phyloP scores from a whole-genome alignment of 2,329 filamentous ascomycete species.

The Botryotinia calthae region DNA sequence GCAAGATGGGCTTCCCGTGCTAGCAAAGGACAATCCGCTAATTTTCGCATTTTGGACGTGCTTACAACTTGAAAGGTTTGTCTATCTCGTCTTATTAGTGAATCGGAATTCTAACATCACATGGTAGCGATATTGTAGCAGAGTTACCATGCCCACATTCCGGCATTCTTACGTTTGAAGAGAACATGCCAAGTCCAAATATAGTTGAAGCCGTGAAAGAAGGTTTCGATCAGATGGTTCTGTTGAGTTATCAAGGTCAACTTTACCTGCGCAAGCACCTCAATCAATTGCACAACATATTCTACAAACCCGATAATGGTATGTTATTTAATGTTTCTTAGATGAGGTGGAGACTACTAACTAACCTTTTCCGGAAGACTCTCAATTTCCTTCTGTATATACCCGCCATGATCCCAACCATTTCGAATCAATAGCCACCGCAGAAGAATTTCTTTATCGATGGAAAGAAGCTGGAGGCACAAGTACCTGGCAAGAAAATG shows the following conservation, averaged over 20 bases:
- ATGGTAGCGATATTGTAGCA: constrained; percentile 76
- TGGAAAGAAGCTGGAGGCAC: constrained; percentile 13
- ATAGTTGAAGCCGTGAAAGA: constrained; percentile 46
- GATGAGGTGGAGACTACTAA: constrained; percentile 50
- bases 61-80: constrained; percentile 82
- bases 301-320: constrained; percentile 37
- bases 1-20: constrained; percentile 9
- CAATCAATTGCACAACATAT: constrained; percentile 56
- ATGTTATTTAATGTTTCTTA: constrained; percentile 24
- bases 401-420: constrained; percentile 34
- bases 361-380: constrained; percentile 31
- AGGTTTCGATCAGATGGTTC: constrained; percentile 48
- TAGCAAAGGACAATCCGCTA: constrained; percentile 57
- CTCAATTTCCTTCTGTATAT: constrained; percentile 28
- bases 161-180: constrained; percentile 59
- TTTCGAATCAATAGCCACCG: constrained; percentile 48
- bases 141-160: constrained; percentile 69
- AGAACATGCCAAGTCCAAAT: constrained; percentile 66
- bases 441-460: constrained; percentile 37
- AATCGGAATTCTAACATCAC: constrained; percentile 23
- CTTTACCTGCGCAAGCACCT: constrained; percentile 63
- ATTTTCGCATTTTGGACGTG: constrained; percentile 89
- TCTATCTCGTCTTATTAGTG: background rate
- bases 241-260: constrained; percentile 61
- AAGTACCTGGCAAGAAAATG: constrained; percentile 53